These are phyloP conservation scores for Tetrapisispora taiwanensis DNA, from an alignment of 805 yeast genomes.

Conservation along the genomic window DNA sequence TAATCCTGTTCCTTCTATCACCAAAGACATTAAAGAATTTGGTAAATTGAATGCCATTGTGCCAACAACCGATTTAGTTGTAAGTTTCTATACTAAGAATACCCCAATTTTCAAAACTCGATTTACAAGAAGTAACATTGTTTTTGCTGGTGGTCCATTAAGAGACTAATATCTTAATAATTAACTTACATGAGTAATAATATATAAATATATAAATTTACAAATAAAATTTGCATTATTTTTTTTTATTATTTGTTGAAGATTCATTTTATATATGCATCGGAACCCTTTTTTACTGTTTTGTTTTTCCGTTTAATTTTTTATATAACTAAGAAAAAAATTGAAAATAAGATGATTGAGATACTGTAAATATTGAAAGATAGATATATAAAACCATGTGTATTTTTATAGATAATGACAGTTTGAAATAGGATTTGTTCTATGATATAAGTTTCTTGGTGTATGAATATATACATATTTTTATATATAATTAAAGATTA, in stretches of 20 bases:
- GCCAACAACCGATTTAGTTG: slow-evolving; percentile 85
- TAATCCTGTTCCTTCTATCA: slow-evolving; percentile 25
- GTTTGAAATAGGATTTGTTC: too few relatives aligned
- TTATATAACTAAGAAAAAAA: too few relatives aligned
- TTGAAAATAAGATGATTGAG: too few relatives aligned
- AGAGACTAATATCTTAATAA: slow-evolving; percentile 40
- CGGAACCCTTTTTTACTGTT: too few relatives aligned
- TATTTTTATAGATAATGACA: too few relatives aligned
- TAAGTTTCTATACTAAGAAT: slow-evolving; percentile 85
- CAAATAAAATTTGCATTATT: not conserved
- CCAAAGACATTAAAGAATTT: slow-evolving; percentile 35
- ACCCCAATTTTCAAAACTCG: slow-evolving; percentile 91
- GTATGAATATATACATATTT: too few relatives aligned
- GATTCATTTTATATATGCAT: too few relatives aligned
- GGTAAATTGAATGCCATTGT: slow-evolving; percentile 57
- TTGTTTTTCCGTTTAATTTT: not conserved
- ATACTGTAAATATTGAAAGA: too few relatives aligned
- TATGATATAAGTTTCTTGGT: too few relatives aligned
- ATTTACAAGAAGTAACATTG: slow-evolving; percentile 82
- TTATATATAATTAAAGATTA: too few relatives aligned
- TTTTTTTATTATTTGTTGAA: too few relatives aligned
- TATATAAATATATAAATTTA: not conserved
- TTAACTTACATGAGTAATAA: not conserved
- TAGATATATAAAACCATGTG: too few relatives aligned
- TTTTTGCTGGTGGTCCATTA: slow-evolving; percentile 89